Base-by-base conservation (phyloP, 2,329 filamentous ascomycete genomes). In the Apiospora saccharicola region DNA sequence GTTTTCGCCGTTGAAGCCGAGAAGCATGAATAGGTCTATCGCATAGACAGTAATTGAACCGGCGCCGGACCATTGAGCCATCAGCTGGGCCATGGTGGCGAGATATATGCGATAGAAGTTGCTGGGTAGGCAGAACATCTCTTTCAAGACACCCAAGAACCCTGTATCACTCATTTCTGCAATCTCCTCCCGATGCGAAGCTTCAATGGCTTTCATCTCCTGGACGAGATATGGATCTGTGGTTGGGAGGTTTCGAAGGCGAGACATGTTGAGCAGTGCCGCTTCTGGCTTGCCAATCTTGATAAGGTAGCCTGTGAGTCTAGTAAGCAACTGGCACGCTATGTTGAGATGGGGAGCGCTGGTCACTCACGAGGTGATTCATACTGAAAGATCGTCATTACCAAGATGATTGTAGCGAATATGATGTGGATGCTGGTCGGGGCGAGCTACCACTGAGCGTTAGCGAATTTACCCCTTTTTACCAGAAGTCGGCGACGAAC, bases 391-490 rank as follows among this genome's bases (percentile, higher is more conserved):
- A 93, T 91, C 14, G 90, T 93, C 19, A 95, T 85, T 71, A 90
- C 76, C 78, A 93, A 88, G 79, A 95, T 94, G 73, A 95, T 82
- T 5, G 89, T 89, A 2, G 93, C 91, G 78, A 95, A 94, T 78
- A 94, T 94, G 80, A 96, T 85, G 79, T 96, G 93, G 72, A 95
- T 85, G 75, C 90, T 91, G 57, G 92, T 94, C 0, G 93, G 93
- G 0, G 94, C 88, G 61, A 92, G 86, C 88, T 88, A 86, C 79
- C 8, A 77, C 76, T 16, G 22, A 34, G 26, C 79, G 53, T 77
- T 72, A 78, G 73, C 70, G 5, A 53, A 7, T 1, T 53, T 19
- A 37, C 14, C 46, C 22, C 1, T 14, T 30, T 22, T 7, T 37
- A 26, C 51, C 24, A 19, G 22, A 26, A 44, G 19, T 67, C 47